Evolutionary conservation across 169 alveolate species (phyloP).

Genomic region (Perkinsus chesapeaki): DNA sequence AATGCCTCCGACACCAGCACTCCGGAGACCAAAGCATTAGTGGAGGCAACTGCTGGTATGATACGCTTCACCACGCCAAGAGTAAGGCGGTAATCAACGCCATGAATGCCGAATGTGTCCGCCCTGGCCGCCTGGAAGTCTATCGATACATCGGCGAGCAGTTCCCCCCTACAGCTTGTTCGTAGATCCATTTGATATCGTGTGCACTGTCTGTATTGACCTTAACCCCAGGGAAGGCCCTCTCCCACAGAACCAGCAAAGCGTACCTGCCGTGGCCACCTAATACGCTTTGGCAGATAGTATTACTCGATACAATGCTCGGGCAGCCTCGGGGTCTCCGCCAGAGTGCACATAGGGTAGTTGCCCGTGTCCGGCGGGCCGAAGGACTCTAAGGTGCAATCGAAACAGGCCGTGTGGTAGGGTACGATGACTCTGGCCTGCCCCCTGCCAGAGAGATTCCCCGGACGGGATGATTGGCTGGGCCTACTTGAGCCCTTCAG

Average conservation of each 20-base stretch:
- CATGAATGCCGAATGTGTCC: constrained; percentile 21
- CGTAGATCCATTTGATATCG: constrained; percentile 39
- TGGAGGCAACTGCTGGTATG: background rate
- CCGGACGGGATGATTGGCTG: background rate
- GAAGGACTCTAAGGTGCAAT: constrained; percentile 68
- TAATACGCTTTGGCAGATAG: background rate
- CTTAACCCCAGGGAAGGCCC: constrained; percentile 14
- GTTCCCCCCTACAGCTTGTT: constrained; percentile 17
- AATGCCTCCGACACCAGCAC: constrained; percentile 4
- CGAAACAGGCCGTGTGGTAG: constrained; percentile 77
- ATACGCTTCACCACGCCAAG: constrained; percentile 28
- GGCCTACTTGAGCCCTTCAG: constrained; percentile 68
- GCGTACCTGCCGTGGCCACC: constrained; percentile 21
- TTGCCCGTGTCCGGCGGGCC: constrained; percentile 54
- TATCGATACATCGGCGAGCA: background rate
- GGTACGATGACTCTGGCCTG: constrained; percentile 61
- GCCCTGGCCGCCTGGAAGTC: constrained; percentile 13
- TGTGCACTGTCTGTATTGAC: constrained; percentile 15
- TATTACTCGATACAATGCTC: constrained; percentile 98
- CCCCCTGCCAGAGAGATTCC: background rate
- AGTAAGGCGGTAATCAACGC: constrained; percentile 33
- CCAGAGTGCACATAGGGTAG: constrained; percentile 96
- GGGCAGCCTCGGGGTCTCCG: constrained; percentile 95
- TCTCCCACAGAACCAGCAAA: constrained; percentile 25
- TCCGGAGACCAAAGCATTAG: constrained; percentile 2